Evolutionary conservation across 495 filamentous ascomycete species (phyloP).

Genomic region (Lophiotrema nucula): DNA sequence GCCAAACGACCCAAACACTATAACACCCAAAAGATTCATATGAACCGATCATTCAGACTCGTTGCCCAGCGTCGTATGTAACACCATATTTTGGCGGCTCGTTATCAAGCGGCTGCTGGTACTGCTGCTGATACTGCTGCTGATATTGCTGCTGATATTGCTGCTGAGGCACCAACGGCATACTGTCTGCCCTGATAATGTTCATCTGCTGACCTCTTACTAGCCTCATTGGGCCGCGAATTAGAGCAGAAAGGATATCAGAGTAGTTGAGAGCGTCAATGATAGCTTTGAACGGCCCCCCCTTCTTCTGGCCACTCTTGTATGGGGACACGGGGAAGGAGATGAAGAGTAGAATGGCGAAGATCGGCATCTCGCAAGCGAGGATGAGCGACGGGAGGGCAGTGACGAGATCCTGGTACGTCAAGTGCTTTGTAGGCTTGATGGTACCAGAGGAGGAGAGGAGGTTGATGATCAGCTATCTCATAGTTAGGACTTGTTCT

Average conservation of each 20-base stretch:
- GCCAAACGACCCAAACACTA: too few relatives aligned
- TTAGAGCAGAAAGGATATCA: conserved; percentile 20
- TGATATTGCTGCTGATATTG: too few relatives aligned
- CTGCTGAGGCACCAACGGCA: conserved; percentile 10
- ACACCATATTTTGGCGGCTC: too few relatives aligned
- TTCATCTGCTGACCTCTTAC: conserved; percentile 16
- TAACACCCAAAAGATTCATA: too few relatives aligned
- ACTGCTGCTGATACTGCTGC: too few relatives aligned
- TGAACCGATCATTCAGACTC: too few relatives aligned
- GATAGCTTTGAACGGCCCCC: conserved; percentile 1
- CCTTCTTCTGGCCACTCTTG: background rate
- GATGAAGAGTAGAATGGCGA: conserved; percentile 17
- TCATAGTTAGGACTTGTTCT: background rate
- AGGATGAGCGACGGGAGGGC: conserved; percentile 24
- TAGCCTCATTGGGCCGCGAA: conserved; percentile 27
- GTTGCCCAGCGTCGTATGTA: too few relatives aligned
- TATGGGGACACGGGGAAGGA: conserved; percentile 17
- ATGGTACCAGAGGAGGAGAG: conserved; percentile 17
- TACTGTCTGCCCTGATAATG: conserved; percentile 11
- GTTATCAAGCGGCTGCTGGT: too few relatives aligned
- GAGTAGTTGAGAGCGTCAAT: conserved; percentile 20
- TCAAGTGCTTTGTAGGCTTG: conserved; percentile 20
- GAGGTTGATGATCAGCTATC: conserved; percentile 33
- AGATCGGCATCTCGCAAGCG: conserved; percentile 28
- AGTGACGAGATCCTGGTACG: conserved; percentile 18